Percentiles rank a stretch among this genome's conserved stretches.
phyloP scores from a whole-genome alignment of 2,329 filamentous ascomycete genomes.

The Diaporthe vaccinii region DNA sequence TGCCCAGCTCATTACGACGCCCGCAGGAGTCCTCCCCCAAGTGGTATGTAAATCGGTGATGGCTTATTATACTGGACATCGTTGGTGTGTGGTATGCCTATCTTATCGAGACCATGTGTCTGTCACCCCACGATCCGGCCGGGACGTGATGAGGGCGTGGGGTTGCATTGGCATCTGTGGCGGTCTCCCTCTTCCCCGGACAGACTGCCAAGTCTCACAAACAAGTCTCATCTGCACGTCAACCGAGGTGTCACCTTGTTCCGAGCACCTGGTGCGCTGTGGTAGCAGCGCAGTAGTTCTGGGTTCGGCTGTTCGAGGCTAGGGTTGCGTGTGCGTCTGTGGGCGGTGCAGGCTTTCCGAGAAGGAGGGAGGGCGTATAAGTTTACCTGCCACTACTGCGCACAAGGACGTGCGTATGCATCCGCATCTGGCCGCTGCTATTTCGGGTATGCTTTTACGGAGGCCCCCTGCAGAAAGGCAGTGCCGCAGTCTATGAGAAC shows the following conservation, averaged over 20 bases:
- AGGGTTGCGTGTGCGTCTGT: slow-evolving; percentile 21
- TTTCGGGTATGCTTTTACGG: slow-evolving; percentile 18
- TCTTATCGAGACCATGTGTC: background rate
- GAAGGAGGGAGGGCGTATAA: background rate
- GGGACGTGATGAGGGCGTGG: slow-evolving; percentile 13
- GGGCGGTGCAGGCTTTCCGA: slow-evolving; percentile 1
- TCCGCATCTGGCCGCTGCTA: slow-evolving; percentile 1
- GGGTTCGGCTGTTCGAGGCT: slow-evolving; percentile 8
- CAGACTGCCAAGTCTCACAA: slow-evolving; percentile 12
- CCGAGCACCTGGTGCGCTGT: slow-evolving; percentile 22
- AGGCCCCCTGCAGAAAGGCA: slow-evolving; percentile 9
- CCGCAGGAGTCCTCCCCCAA: background rate
- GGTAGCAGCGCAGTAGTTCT: slow-evolving; percentile 12
- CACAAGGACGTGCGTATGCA: background rate
- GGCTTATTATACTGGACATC: background rate
- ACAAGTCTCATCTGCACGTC: slow-evolving; percentile 31
- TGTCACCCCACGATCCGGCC: background rate
- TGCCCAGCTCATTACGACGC: slow-evolving; percentile 14
- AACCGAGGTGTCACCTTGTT: slow-evolving; percentile 26
- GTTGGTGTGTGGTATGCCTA: background rate
- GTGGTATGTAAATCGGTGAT: background rate
- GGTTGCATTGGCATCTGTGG: slow-evolving; percentile 26
- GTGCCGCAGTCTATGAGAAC: background rate
- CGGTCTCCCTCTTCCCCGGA: background rate
- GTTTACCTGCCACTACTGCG: background rate